Evolutionary conservation across 495 filamentous ascomycete species (phyloP), one percentile per base, ranked within the genome.

Genomic region (Aspergillus kassunensis): DNA sequence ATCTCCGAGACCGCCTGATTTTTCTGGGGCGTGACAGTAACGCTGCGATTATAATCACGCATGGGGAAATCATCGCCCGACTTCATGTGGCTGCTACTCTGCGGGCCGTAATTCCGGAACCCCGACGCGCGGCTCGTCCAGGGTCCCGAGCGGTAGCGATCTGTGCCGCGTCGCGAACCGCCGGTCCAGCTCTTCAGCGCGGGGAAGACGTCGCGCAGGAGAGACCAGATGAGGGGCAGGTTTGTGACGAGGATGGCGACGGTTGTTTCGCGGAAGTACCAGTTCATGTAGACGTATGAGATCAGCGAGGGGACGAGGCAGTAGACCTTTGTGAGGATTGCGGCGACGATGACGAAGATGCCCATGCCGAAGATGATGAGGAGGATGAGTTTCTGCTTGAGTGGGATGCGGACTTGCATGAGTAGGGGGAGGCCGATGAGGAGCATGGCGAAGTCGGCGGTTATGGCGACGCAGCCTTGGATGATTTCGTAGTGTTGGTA

Each of bases 241-340:
- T 87, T 87, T 48, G 81, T 79, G 12, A 86, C 81, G 10, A 85
- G 69, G 33, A 87, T 71, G 3, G 83, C 81, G 4, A 84, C 85
- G 4, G 76, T 77, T 15, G 78, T 78, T 77, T 88, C 84, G n/a
- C 85, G 81, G 57, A 80, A 75, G 63, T 88, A 87, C 85, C 85
- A 88, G 62, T 79, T 84, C 51, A 81, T 81, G 76, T 84, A 87
- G 44, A 79, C 66, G 35, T 74, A 70, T 29, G 70, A 72, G 48
- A 78, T 70, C 8, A 76, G 63, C 4, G 57, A 54, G 2, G 71
- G 70, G 16, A 79, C 77, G 55, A 88, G 81, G 42, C 77, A 83
- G 71, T 87, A 87, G 55, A 82, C 80, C 60, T 86, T 87, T 55
- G 80, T 87, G 40, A 87, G 65, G 29, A 83, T 60, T 13, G 82